Conservation (phyloP, 805 yeast species). For the Dipodascopsis uninucleata region DNA sequence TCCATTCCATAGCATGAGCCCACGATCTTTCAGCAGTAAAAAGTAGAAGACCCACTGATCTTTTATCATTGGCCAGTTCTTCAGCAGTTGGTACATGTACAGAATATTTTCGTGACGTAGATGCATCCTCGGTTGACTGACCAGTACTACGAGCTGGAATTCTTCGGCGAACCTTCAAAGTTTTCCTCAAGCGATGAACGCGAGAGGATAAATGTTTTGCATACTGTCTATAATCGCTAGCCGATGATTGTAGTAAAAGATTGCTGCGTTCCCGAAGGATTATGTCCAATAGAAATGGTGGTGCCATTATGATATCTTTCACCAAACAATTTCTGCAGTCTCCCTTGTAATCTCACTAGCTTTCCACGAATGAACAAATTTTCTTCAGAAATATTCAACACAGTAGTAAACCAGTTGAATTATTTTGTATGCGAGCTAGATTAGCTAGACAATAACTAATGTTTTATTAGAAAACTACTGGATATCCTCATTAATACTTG, state of each 20-base stretch:
- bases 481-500: too few relatives aligned
- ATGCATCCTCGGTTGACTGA: conserved; percentile 8
- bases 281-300: conserved; percentile 18
- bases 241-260: conserved; percentile 56
- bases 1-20: conserved; percentile 63
- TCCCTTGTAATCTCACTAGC: too few relatives aligned
- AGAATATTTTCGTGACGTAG: conserved; percentile 41
- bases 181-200: conserved; percentile 61
- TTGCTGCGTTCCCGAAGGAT: conserved; percentile 49
- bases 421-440: too few relatives aligned
- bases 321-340: too few relatives aligned
- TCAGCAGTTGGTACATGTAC: conserved; percentile 46
- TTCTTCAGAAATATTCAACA: too few relatives aligned
- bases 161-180: conserved; percentile 55
- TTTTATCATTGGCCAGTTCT: conserved; percentile 49
- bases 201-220: conserved; percentile 59
- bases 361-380: too few relatives aligned
- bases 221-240: conserved; percentile 66
- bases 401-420: too few relatives aligned
- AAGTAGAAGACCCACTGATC: conserved; percentile 57
- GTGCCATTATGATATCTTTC: conserved; percentile 18
- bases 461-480: too few relatives aligned
- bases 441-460: too few relatives aligned
- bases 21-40: conserved; percentile 74
- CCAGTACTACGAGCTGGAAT: conserved; percentile 57